These are phyloP conservation scores for Bathelium albidoporum DNA, from an alignment of 495 filamentous ascomycete species.

Conservation along the genomic window DNA sequence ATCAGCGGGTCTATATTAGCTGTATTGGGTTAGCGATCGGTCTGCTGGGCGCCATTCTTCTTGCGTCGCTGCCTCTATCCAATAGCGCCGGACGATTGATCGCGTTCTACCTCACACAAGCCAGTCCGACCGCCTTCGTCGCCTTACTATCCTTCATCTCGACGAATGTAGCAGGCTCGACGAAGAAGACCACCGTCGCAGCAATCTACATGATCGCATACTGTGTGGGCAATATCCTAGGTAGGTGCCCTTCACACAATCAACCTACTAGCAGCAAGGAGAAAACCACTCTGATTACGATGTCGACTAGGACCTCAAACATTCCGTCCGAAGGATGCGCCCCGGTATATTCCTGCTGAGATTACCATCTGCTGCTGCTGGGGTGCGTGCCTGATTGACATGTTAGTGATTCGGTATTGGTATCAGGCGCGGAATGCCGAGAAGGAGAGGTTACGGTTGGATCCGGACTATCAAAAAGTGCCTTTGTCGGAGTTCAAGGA, in stretches of 20 bases:
- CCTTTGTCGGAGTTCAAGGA: constrained; percentile 57
- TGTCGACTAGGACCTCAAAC: too few relatives aligned
- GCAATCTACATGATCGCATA: constrained; percentile 53
- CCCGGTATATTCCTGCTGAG: constrained; percentile 57
- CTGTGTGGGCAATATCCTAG: constrained; percentile 32
- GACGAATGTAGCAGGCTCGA: constrained; percentile 63
- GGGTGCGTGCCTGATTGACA: constrained; percentile 42
- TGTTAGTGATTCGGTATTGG: constrained; percentile 54
- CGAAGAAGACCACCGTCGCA: constrained; percentile 65
- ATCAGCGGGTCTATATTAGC: constrained; percentile 43
- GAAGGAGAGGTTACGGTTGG: constrained; percentile 44
- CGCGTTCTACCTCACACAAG: constrained; percentile 57
- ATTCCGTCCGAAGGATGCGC: constrained; percentile 49
- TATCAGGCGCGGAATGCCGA: constrained; percentile 49
- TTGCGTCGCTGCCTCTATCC: constrained; percentile 54
- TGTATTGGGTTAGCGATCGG: constrained; percentile 31
- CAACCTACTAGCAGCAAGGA: too few relatives aligned
- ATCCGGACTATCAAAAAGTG: constrained; percentile 50
- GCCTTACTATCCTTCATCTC: constrained; percentile 48
- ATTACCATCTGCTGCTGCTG: constrained; percentile 59
- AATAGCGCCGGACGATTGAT: constrained; percentile 45
- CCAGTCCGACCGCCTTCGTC: constrained; percentile 49
- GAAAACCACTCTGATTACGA: too few relatives aligned
- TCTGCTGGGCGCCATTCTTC: constrained; percentile 52
- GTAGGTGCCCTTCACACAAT: too few relatives aligned